Evolutionary conservation across 441 rosid species (phyloP), one percentile per base, ranked within the genome.

Genomic region (Populus tomentosa): DNA sequence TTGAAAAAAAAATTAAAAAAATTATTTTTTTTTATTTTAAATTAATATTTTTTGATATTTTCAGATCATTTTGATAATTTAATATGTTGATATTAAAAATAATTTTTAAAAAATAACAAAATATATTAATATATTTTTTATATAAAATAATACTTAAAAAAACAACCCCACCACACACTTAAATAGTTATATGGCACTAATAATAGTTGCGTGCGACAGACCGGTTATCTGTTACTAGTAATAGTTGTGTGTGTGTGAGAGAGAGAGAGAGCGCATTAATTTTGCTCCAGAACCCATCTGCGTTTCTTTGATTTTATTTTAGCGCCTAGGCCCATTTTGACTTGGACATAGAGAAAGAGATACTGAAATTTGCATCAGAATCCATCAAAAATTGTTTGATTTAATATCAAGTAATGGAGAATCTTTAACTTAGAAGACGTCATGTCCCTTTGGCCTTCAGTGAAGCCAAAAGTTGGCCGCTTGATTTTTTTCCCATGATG

Each of bases 391-490:
- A 42, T 87, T 79, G 75, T 70, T 85, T 83, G 73, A 80, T 83
- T 78, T 68, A 75, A 59, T 71, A 75, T 80, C 78, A 80, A 78
- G 79, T 77, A 84, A 83, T 85, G 86, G 85, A 79, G 81, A 84
- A 87, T 84, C 89, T 85, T 85, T 83, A 84, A 84, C 76, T 53
- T 38, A 70, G 74, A 79, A 71, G 80, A 84, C 89, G 89, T 89
- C 91, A 90, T 84, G 79, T 76, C 84, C 63, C 82, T 81, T 80
- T 78, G 85, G 86, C 82, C 81, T 80, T 77, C 80, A 83, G 77
- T 82, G 91, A 87, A 83, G 76, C 84, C 83, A 74, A 87, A 84
- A 85, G 89, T 73, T 80, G 73, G 84, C 80, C 74, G 67, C 84
- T 85, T 80, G 79, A 75, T 71, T 71, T 84, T 84, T 86, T 82